Conservation (phyloP, 257 asterid genomes). For the Nicotiana attenuata region DNA sequence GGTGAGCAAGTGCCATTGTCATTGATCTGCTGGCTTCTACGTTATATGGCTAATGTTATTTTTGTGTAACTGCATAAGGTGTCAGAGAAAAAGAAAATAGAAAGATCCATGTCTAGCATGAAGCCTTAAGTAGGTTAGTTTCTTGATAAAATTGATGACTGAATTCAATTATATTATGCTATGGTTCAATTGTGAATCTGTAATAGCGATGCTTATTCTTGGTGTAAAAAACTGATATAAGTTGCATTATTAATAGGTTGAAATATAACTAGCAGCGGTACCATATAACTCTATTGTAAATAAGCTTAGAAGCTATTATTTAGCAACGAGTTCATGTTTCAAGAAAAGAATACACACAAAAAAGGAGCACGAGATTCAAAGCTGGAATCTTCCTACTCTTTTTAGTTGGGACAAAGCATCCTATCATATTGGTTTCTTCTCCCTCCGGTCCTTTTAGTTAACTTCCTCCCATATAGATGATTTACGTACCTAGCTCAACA, state of each 20-base stretch:
- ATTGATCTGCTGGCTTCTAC: neutral
- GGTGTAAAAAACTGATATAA: neutral
- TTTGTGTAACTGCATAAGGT: neutral
- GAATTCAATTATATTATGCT: neutral
- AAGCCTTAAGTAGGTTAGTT: neutral
- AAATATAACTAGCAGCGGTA: too few species aligned
- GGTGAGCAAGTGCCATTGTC: neutral
- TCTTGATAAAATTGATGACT: neutral
- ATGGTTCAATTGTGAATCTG: neutral
- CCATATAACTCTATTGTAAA: too few species aligned
- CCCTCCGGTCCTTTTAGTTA: neutral
- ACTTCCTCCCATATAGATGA: neutral
- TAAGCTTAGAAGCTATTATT: too few species aligned
- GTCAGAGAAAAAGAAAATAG: neutral
- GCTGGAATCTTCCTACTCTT: neutral
- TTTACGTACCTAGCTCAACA: neutral
- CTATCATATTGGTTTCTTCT: neutral
- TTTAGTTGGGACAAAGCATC: neutral
- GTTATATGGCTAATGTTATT: neutral
- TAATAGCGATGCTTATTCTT: neutral
- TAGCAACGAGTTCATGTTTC: neutral
- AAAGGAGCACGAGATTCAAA: neutral
- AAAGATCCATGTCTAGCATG: neutral
- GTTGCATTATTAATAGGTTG: neutral
- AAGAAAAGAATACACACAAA: neutral